Conservation (phyloP, 768 basidiomycete species). For the Tylopilus sp. region DNA sequence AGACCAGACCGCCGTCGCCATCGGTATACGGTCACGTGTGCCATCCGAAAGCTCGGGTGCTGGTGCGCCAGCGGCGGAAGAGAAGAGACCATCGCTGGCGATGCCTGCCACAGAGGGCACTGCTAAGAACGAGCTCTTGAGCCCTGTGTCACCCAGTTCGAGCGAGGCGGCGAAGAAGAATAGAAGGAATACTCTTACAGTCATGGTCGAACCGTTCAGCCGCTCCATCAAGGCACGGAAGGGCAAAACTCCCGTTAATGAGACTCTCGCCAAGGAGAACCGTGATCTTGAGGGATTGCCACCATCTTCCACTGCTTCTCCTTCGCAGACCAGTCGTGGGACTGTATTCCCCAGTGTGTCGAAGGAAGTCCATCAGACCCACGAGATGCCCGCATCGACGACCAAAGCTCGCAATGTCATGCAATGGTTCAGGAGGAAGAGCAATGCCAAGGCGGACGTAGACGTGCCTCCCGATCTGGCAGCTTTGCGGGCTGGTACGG, state of each 20-base stretch:
- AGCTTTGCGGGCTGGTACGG: slow-evolving; percentile 17
- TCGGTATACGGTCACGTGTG: slow-evolving; percentile 37
- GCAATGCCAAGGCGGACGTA: slow-evolving; percentile 40
- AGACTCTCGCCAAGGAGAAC: slow-evolving; percentile 42
- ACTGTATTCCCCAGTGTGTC: slow-evolving; percentile 25
- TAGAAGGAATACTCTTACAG: slow-evolving; percentile 78
- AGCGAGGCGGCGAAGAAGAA: slow-evolving; percentile 48
- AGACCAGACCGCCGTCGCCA: slow-evolving; percentile 30
- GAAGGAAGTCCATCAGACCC: slow-evolving; percentile 25
- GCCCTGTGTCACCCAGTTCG: slow-evolving; percentile 31
- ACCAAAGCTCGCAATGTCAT: slow-evolving; percentile 93
- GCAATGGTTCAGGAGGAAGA: slow-evolving; percentile 92
- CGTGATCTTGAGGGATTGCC: slow-evolving; percentile 36
- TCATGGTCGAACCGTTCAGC: slow-evolving; percentile 80
- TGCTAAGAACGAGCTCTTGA: slow-evolving; percentile 32
- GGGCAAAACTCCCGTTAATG: slow-evolving; percentile 32
- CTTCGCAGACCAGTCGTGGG: slow-evolving; percentile 24
- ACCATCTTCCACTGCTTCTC: slow-evolving; percentile 30
- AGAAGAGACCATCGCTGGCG: slow-evolving; percentile 13
- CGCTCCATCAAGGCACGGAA: slow-evolving; percentile 40
- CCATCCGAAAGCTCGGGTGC: slow-evolving; percentile 40
- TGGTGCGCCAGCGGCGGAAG: slow-evolving; percentile 18
- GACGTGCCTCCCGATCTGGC: slow-evolving; percentile 19
- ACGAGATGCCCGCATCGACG: slow-evolving; percentile 64
- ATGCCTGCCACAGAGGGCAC: slow-evolving; percentile 17